These are phyloP conservation scores for Pseudogymnoascus sp. DNA, from an alignment of 2,329 filamentous ascomycete genomes.

Conservation along the genomic window DNA sequence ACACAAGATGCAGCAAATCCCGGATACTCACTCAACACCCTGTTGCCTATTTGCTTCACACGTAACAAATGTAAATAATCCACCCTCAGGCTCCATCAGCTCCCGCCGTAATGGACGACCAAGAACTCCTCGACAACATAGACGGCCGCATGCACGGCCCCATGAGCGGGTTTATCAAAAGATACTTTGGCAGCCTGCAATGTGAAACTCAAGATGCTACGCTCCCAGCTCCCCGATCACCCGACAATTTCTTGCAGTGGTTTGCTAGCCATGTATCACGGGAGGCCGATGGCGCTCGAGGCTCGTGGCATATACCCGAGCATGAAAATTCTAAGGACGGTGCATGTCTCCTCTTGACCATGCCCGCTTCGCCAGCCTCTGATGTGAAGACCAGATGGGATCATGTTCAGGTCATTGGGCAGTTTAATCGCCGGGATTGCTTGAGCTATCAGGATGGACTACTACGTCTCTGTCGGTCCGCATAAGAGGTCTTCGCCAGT, in stretches of 20 bases:
- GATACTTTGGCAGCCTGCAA: conserved; percentile 14
- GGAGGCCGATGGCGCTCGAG: not conserved
- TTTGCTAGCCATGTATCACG: not conserved
- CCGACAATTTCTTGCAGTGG: not conserved
- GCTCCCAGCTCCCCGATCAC: not conserved
- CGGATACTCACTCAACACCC: not conserved
- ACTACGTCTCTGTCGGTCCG: not conserved
- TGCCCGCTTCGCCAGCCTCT: not conserved
- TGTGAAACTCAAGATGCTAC: not conserved
- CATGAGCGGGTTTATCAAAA: conserved; percentile 19
- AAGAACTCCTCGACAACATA: conserved; percentile 19
- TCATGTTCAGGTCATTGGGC: not conserved
- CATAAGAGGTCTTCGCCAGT: not conserved
- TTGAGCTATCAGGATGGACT: not conserved
- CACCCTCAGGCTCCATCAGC: not conserved
- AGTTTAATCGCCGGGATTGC: not conserved
- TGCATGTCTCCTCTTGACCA: not conserved
- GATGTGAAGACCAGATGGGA: not conserved
- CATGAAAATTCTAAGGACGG: not conserved
- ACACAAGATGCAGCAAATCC: not conserved
- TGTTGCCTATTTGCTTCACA: not conserved
- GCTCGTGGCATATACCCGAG: not conserved
- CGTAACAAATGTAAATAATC: not conserved
- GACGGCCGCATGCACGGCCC: conserved; percentile 20
- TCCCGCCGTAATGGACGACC: not conserved